These are phyloP conservation scores for Paramecium sonneborni DNA, from an alignment of 73 alveolate species.

Conservation along the genomic window DNA sequence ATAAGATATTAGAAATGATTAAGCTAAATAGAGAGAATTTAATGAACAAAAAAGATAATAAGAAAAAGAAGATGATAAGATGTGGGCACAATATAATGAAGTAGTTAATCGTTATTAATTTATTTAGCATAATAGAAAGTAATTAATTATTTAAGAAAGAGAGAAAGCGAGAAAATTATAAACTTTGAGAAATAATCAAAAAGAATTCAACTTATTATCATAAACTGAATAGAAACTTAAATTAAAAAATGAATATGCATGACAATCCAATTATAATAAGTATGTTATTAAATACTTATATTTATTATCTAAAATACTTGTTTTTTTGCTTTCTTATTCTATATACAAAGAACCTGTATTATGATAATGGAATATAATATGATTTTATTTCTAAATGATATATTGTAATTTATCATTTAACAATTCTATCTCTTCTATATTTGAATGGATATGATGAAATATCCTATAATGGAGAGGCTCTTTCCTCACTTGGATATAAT, in stretches of 20 bases:
- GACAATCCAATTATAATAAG: neutral
- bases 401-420: conserved; percentile 46
- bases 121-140: conserved; percentile 33
- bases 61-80: conserved; percentile 74
- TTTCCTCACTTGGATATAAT: conserved; percentile 62
- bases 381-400: neutral
- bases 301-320: too few species aligned
- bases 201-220: conserved; percentile 50
- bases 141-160: conserved; percentile 56
- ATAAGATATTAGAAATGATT: conserved; percentile 67
- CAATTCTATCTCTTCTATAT: conserved; percentile 50
- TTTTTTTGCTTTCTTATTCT: too few species aligned
- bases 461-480: conserved; percentile 63
- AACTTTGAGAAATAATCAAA: conserved; percentile 34
- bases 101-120: neutral
- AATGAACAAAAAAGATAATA: conserved; percentile 65
- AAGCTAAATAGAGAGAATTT: conserved; percentile 72
- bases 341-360: too few species aligned
- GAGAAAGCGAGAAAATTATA: conserved; percentile 55
- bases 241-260: conserved; percentile 64
- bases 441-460: conserved; percentile 50
- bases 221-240: conserved; percentile 59
- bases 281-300: neutral
- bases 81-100: conserved; percentile 72
- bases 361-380: neutral